Evolutionary conservation across 805 yeast species (phyloP), one percentile per base, ranked within the genome.

Genomic region (Ogataea methanolica): DNA sequence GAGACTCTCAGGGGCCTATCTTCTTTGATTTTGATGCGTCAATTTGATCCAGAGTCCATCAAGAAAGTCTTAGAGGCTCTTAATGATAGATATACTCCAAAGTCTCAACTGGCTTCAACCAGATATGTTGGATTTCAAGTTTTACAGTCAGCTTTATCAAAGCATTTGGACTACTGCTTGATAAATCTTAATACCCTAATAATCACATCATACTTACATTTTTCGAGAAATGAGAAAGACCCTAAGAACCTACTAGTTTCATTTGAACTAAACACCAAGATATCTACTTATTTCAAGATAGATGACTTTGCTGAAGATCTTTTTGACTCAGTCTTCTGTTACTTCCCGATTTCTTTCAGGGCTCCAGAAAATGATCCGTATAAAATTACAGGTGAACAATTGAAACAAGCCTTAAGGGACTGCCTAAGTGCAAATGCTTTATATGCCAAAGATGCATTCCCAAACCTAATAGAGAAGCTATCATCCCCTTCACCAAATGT

Each of bases 311-410:
- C 76, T 33, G 84, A 85, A 54, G 88, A 87, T 9, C 63, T 94
- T 49, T 95, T 91, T 62, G 99, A 94, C 62, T 80, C 86, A 34
- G 73, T 88, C 37, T 95, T 92, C 62, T 94, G 99, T 66, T 94
- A 94, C 68, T 94, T 92, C 70, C 99, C 99, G 12, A 91, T 94
- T 39, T 86, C 97, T 1, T 94, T 95, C 68, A 83, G 82, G 48
- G 96, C 98, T 1, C 96, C 98, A 4, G 79, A 82, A 42, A 88
- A 88, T 63, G 96, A 92, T 57, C 91, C 94, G 0, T 89, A 90
- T 62, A 80, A 83, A 52, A 86, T 89, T 53, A 80, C 96, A 0
- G 79, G 89, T 1, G 78, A 74, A 1, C 86, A 89, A 45, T 71
- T 95, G 55, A 88, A 88, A 60, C 39, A 58, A 11, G 74, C 78